Conservation (phyloP, 371 early-diverging fungal species). For the Mortierella sp. region DNA sequence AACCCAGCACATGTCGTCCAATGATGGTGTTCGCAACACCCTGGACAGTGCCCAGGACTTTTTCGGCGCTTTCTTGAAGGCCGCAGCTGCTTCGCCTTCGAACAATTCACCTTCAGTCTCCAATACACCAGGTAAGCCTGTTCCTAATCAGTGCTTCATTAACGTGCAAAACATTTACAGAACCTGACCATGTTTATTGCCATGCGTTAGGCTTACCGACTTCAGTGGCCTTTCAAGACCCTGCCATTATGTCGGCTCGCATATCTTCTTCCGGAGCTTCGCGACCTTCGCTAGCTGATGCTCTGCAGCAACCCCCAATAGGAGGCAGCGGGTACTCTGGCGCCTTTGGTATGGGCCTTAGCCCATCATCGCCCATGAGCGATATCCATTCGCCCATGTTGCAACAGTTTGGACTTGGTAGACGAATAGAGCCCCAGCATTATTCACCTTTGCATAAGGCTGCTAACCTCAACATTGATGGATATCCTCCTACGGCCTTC, state of each 20-base stretch:
- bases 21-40: no score
- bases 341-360: conserved; percentile 16
- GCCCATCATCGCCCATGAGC: conserved; percentile 19
- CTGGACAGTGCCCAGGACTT: conserved; percentile 70
- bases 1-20: not conserved
- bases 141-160: no score
- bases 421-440: conserved; percentile 31
- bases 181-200: no score
- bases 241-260: conserved; percentile 76
- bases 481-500: conserved; percentile 11
- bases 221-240: conserved; percentile 69
- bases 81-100: conserved; percentile 64
- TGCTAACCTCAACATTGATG: conserved; percentile 20
- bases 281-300: conserved; percentile 27
- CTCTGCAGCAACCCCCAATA: conserved; percentile 22
- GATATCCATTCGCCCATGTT: conserved; percentile 22
- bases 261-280: conserved; percentile 49
- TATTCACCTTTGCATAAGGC: conserved; percentile 31
- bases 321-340: conserved; percentile 14
- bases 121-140: not conserved
- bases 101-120: conserved; percentile 2
- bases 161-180: no score
- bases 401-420: conserved; percentile 41
- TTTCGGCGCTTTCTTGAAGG: conserved; percentile 78
- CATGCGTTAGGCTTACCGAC: conserved; percentile 9